Percentiles rank a stretch among this genome's conserved stretches.
Evolutionary conservation across 345 rosid species (phyloP).

Genomic region (Turritis glabra): DNA sequence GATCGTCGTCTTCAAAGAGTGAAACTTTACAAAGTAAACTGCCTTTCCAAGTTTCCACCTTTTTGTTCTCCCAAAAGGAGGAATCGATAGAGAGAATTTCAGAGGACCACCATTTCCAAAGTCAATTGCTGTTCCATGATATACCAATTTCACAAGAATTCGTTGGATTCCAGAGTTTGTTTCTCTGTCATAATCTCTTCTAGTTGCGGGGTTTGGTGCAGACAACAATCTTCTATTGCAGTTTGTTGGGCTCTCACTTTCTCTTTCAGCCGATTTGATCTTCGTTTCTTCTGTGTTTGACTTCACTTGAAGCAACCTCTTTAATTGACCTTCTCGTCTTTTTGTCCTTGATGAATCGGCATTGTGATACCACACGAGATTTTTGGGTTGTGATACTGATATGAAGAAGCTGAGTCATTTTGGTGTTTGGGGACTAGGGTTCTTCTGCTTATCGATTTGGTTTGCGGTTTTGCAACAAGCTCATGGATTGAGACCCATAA

Average conservation of each 20-base stretch:
- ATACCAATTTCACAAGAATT: background rate
- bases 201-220: conserved; percentile 35
- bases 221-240: background rate
- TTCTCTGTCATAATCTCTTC: conserved; percentile 12
- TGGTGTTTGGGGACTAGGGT: conserved; percentile 48
- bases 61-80: background rate
- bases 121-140: conserved; percentile 12
- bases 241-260: conserved; percentile 88
- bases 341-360: conserved; percentile 35
- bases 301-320: conserved; percentile 73
- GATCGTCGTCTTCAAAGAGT: background rate
- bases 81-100: conserved; percentile 26
- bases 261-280: conserved; percentile 44
- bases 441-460: conserved; percentile 59
- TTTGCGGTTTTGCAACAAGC: conserved; percentile 53
- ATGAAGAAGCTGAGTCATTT: conserved; percentile 44
- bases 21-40: conserved; percentile 11
- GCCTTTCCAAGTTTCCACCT: background rate
- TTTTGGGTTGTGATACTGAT: conserved; percentile 43
- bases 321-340: background rate
- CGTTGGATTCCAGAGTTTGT: conserved; percentile 4
- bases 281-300: conserved; percentile 48
- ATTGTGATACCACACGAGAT: conserved; percentile 12
- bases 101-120: background rate
- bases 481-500: conserved; percentile 71